Evolutionary conservation across 106 monocot genomes (phyloP), one percentile per base, ranked within the genome.

Genomic region (Apostasia ramifera): DNA sequence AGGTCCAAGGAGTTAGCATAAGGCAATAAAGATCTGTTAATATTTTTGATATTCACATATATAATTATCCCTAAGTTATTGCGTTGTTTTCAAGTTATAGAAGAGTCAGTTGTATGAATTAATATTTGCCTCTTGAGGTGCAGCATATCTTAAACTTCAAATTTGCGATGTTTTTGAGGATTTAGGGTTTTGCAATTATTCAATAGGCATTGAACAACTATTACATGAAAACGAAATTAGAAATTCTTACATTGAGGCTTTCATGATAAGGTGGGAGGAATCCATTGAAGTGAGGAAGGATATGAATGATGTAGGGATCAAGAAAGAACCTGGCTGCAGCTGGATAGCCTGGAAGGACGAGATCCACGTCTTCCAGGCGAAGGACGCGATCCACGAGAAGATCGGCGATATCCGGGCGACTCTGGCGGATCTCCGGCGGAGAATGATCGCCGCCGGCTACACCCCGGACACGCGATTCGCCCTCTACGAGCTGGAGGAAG

Each of bases 321-420:
- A 89, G 82, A 95, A 95, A 71, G 88, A 78, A 7, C 83, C 88
- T 2, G 95, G 95, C 4, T 88, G 86, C 78, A 92, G 95, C 64
- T 95, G 95, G 95, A 78, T 95, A 47, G 74, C 88, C 2, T 95
- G 91, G 91, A 88, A 88, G 82, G 88, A 84, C 63, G 53, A 48
- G 7, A 72, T 91, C 46, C 95, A 92, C 70, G 82, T 95, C 10
- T 95, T 95, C 80, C 91, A 86, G 70, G 91, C 91, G 1, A 95
- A 92, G 68, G 95, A 95, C 59, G 66, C 73, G 3, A 73, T 61
- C 44, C 95, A 91, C 45, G 71, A 81, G 69, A 71, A 68, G 79
- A 85, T 84, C 10, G 43, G 15, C 1, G 82, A 95, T 78, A 95
- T 95, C 41, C 86, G 76, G 60, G 84, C 71, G 3, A 68, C 80